Evolutionary conservation across 345 rosid genomes (phyloP), one percentile per base, ranked within the genome.

Genomic region (Clausena lansium): DNA sequence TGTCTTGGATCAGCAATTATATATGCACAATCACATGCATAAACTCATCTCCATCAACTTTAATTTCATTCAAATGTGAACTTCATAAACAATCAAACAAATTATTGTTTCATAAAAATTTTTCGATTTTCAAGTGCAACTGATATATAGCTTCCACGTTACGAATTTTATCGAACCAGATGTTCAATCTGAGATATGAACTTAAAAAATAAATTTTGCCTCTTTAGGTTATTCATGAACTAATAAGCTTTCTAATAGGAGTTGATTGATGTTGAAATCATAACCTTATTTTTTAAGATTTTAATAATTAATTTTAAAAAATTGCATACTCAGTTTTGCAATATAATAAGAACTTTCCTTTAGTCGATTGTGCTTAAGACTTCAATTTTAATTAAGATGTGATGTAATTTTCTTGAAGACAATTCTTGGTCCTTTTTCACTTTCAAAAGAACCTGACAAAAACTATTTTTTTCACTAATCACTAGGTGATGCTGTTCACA

Each of bases 231-330:
- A 2, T 72, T 4, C 75, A 32, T 22, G 64, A 55, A 30, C 32
- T 39, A 25, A 24, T 19, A 68, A 69, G 54, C 13, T 57, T 76
- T 77, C 63, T 15, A 25, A 70, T 25, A 9, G 10, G 32, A 8
- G 22, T 62, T 66, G 28, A 61, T 36, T 76, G 83, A 72, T 65
- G 54, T 72, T 81, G 80, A 81, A 60, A 67, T 66, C 41, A 59
- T 67, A 76, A 71, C 77, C n/a, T 63, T 45, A 45, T 45, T 45
- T 3, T 45, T 45, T 11, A 13, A 45, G 0, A 13, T 45, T 45
- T 45, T 45, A 11, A 45, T 45, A 45, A 45, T 45, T 45, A 45
- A 45, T 45, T 45, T 45, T 4, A 45, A 45, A 45, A 45, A 45
- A 45, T 45, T 13, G 5, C 15, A 45, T 45, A 45, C 11, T 4